Evolutionary conservation across 2,329 filamentous ascomycete species (phyloP).

Genomic region (Conoideocrella luteorostrata): DNA sequence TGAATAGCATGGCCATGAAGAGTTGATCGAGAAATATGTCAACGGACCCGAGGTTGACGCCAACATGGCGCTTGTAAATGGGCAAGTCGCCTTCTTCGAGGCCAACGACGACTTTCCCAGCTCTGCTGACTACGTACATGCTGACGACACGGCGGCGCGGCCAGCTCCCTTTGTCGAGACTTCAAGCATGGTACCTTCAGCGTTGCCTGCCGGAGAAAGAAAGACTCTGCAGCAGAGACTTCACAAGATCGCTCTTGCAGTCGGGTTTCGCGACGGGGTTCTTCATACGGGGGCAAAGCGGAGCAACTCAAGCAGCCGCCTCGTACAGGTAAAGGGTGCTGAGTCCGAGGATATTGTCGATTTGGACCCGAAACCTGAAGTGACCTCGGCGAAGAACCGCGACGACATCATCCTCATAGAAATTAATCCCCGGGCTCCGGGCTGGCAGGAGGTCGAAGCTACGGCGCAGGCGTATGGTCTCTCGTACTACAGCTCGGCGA

Average conservation of each 20-base stretch:
- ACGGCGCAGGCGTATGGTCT: neutral
- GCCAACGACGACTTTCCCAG: slow-evolving; percentile 1
- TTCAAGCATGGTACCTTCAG: neutral
- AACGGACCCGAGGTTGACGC: slow-evolving; percentile 3
- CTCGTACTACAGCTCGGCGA: neutral
- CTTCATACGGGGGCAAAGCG: neutral
- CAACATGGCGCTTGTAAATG: slow-evolving; percentile 1
- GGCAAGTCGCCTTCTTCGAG: neutral
- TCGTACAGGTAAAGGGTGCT: too few species aligned
- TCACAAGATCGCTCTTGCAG: neutral
- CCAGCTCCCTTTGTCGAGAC: neutral
- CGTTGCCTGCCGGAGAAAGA: neutral
- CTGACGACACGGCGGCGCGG: neutral
- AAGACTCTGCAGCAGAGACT: neutral
- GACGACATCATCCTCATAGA: neutral
- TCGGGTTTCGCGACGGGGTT: neutral
- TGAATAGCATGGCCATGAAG: neutral
- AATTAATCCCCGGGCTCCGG: neutral
- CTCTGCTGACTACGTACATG: neutral
- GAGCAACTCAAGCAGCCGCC: neutral
- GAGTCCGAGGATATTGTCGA: too few species aligned
- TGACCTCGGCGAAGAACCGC: too few species aligned
- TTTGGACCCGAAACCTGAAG: neutral
- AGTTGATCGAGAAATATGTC: neutral
- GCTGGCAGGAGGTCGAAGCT: neutral